phyloP scores from a whole-genome alignment of 352 stramenopile species.

The Phytophthora foliorum region DNA sequence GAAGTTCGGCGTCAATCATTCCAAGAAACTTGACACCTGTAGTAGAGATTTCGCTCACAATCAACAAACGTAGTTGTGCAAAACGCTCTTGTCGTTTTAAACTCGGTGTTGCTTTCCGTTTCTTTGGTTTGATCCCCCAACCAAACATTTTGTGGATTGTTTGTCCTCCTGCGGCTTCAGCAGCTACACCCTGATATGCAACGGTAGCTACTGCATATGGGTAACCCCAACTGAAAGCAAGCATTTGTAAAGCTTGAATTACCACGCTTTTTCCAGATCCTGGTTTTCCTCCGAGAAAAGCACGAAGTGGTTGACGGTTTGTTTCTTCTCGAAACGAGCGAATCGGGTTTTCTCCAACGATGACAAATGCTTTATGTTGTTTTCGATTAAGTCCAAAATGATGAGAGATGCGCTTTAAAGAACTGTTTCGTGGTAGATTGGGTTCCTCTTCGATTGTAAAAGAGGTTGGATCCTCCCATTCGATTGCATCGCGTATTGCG shows the following conservation, averaged over 20 bases:
- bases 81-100: slow-evolving; percentile 3
- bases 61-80: slow-evolving; percentile 6
- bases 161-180: neutral
- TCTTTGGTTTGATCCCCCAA: slow-evolving; percentile 4
- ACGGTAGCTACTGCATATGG: slow-evolving; percentile 3
- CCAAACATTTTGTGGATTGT: slow-evolving; percentile 13
- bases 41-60: slow-evolving; percentile 12
- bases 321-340: slow-evolving; percentile 1
- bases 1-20: neutral
- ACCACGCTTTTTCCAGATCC: slow-evolving; percentile 2
- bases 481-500: no score
- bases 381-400: slow-evolving; percentile 5
- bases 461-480: no score
- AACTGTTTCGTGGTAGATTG: no score
- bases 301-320: neutral
- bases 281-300: slow-evolving; percentile 11
- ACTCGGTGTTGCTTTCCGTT: neutral
- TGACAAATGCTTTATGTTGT: slow-evolving; percentile 8
- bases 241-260: slow-evolving; percentile 3
- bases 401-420: neutral
- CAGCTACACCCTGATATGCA: neutral
- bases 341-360: neutral
- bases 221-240: slow-evolving; percentile 1
- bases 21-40: slow-evolving; percentile 8
- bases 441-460: no score